Conservation (phyloP, 2,329 filamentous ascomycete species). For the Kalaharituber pfeilii region DNA sequence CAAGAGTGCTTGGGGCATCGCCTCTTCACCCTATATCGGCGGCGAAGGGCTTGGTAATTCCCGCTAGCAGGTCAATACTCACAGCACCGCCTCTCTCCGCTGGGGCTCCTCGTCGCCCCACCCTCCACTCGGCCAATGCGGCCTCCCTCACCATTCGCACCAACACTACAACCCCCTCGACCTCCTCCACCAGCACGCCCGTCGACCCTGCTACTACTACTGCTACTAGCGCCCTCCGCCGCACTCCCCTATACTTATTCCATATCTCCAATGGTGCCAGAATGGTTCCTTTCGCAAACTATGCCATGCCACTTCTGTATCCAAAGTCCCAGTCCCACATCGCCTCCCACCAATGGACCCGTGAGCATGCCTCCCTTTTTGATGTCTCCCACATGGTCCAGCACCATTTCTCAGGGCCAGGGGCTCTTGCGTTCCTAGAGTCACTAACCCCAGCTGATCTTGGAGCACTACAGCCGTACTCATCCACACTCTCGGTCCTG, state of each 20-base stretch:
- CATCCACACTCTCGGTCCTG: constrained; percentile 68
- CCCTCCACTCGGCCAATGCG: too few relatives aligned
- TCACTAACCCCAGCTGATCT: constrained; percentile 64
- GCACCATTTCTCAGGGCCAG: constrained; percentile 59
- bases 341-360: constrained; percentile 74
- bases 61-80: too few relatives aligned
- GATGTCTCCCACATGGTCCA: constrained; percentile 42
- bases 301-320: constrained; percentile 86
- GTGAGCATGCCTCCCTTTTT: constrained; percentile 74
- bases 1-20: too few relatives aligned
- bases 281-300: constrained; percentile 93
- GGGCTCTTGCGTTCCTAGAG: constrained; percentile 66
- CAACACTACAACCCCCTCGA: not conserved
- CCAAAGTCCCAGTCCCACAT: constrained; percentile 52
- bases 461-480: constrained; percentile 43
- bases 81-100: too few relatives aligned
- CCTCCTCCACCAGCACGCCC: not conserved
- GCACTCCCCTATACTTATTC: constrained; percentile 62
- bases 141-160: too few relatives aligned
- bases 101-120: too few relatives aligned
- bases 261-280: constrained; percentile 66
- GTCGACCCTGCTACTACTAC: constrained; percentile 15
- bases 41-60: too few relatives aligned
- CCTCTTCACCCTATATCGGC: too few relatives aligned
- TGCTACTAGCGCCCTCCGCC: constrained; percentile 30